Percentiles rank a stretch among this genome's conserved stretches.
Evolutionary conservation across 495 filamentous ascomycete species (phyloP).

Genomic region (Xylaria castorea): DNA sequence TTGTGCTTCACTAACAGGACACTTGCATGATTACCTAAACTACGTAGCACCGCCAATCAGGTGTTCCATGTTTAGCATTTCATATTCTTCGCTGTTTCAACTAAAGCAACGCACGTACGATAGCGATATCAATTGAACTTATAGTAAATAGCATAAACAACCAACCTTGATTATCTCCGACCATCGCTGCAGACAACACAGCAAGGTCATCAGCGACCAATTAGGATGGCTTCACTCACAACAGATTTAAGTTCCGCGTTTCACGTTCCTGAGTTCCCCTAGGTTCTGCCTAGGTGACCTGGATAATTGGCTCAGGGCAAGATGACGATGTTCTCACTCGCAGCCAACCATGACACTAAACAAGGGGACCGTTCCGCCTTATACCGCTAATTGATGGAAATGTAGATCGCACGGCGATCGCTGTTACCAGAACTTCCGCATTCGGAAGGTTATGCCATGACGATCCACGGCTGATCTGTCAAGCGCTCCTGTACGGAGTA

Average conservation of each 20-base stretch:
- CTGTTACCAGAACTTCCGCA: background rate
- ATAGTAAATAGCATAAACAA: background rate
- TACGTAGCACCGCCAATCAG: background rate
- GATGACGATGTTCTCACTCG: slow-evolving; percentile 8
- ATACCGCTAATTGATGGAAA: slow-evolving; percentile 12
- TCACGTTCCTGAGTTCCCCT: background rate
- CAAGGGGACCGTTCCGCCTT: background rate
- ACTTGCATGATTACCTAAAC: background rate
- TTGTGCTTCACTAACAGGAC: background rate
- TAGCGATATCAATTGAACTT: background rate
- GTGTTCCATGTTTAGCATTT: background rate
- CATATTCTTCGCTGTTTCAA: background rate
- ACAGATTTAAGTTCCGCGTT: slow-evolving; percentile 14
- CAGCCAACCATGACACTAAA: slow-evolving; percentile 4
- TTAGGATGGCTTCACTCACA: background rate
- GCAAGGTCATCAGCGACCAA: background rate
- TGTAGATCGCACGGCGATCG: slow-evolving; percentile 24
- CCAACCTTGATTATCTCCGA: slow-evolving; percentile 10
- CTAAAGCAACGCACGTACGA: background rate
- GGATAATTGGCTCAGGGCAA: slow-evolving; percentile 11
- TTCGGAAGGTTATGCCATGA: slow-evolving; percentile 12
- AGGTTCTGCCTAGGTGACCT: background rate
- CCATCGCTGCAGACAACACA: background rate
- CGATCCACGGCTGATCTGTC: slow-evolving; percentile 1
- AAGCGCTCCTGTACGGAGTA: background rate